phyloP scores from a whole-genome alignment of 2,329 filamentous ascomycete species.

The Zasmidium angulare region DNA sequence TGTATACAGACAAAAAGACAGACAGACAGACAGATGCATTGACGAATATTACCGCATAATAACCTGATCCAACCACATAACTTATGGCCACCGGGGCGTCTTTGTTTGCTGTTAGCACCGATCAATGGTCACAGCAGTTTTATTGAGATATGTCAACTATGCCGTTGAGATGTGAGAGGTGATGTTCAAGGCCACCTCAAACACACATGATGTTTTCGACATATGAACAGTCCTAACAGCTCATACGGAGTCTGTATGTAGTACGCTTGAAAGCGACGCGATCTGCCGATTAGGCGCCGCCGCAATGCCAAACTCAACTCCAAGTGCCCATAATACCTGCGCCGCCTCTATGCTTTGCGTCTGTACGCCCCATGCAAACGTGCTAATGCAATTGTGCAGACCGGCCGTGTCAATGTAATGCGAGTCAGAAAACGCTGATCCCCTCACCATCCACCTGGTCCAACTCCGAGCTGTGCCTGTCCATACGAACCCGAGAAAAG shows the following conservation, averaged over 20 bases:
- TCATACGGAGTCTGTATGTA: not conserved
- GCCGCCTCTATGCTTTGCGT: not conserved
- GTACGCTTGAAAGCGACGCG: not conserved
- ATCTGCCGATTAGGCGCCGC: not conserved
- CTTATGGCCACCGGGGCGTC: too few species aligned
- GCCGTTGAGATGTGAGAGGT: too few species aligned
- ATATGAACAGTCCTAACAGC: not conserved
- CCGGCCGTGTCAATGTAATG: not conserved
- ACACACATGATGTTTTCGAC: too few species aligned
- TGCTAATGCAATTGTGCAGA: not conserved
- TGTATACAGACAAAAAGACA: not conserved
- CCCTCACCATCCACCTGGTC: constrained; percentile 27
- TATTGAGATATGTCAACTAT: too few species aligned
- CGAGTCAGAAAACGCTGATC: not conserved
- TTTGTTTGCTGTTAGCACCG: too few species aligned
- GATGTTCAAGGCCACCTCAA: too few species aligned
- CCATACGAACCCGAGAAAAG: constrained; percentile 41
- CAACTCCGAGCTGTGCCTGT: constrained; percentile 58
- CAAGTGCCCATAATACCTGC: not conserved
- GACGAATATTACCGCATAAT: not conserved
- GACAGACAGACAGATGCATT: not conserved
- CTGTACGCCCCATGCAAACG: not conserved
- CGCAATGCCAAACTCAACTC: not conserved
- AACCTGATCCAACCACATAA: too few species aligned
- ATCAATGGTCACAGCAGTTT: too few species aligned